phyloP scores from a whole-genome alignment of 225 moss, liverwort and hornwort genomes.

The Takakia lepidozioides region DNA sequence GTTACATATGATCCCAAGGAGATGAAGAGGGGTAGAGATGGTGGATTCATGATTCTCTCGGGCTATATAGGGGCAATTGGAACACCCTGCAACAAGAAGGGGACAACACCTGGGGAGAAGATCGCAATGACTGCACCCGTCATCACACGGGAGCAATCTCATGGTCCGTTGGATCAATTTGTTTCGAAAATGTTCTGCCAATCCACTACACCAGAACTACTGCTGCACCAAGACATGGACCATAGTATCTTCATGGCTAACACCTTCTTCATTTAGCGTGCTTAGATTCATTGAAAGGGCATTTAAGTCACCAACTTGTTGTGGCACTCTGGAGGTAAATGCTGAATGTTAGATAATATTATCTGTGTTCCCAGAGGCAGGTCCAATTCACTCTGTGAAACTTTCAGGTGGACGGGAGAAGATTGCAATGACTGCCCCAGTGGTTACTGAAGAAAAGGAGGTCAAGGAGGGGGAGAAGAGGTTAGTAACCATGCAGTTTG shows the following conservation, averaged over 20 bases:
- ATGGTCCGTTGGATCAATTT: not conserved
- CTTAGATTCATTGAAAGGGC: no score
- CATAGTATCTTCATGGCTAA: no score
- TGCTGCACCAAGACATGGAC: no score
- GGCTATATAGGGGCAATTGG: constrained; percentile 85
- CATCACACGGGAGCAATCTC: constrained; percentile 45
- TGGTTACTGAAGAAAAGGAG: constrained; percentile 49
- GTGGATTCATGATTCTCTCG: constrained; percentile 82
- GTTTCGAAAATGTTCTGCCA: no score
- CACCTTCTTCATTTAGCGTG: no score
- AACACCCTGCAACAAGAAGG: constrained; percentile 54
- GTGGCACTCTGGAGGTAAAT: no score
- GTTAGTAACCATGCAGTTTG: constrained; percentile 82
- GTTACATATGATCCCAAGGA: constrained; percentile 61
- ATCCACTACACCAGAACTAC: no score
- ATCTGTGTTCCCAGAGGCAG: no score
- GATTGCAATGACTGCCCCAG: constrained; percentile 90
- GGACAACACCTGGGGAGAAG: constrained; percentile 56
- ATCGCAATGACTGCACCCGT: constrained; percentile 99
- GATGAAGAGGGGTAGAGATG: constrained; percentile 66
- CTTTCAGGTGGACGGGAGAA: constrained; percentile 37
- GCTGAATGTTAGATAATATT: no score
- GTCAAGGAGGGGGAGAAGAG: constrained; percentile 31
- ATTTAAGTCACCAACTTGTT: no score
- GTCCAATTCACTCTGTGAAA: no score